Evolutionary conservation across 768 basidiomycete genomes (phyloP).

Genomic region (Xerocomellus intermedius): DNA sequence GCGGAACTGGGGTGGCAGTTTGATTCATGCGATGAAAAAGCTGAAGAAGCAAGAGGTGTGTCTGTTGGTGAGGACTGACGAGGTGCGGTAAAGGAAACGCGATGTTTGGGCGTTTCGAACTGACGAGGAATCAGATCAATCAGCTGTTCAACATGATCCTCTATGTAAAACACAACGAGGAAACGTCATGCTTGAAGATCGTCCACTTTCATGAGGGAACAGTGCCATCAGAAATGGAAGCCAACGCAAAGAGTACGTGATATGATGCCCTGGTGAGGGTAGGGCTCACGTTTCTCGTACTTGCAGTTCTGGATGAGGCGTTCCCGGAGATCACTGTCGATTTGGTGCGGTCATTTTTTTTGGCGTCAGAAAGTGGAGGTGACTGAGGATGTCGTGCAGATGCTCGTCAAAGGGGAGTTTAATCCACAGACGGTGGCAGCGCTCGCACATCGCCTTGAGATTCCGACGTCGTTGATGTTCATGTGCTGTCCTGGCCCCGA

Average conservation of each 20-base stretch:
- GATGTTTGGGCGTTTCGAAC: neutral
- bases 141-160: conserved; percentile 60
- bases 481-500: conserved; percentile 55
- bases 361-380: neutral
- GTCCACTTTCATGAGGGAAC: conserved; percentile 61
- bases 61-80: conserved; percentile 61
- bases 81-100: conserved; percentile 41
- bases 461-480: conserved; percentile 59
- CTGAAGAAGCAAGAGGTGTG: conserved; percentile 56
- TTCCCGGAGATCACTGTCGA: conserved; percentile 67
- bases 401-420: conserved; percentile 45
- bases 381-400: conserved; percentile 28
- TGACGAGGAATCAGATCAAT: conserved; percentile 51
- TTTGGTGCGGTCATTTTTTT: conserved; percentile 37
- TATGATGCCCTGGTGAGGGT: no score
- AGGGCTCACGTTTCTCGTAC: neutral
- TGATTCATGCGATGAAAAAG: conserved; percentile 45
- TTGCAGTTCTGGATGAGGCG: conserved; percentile 61
- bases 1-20: conserved; percentile 39
- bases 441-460: conserved; percentile 46
- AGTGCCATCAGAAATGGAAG: conserved; percentile 69
- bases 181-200: conserved; percentile 66
- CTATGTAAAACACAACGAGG: conserved; percentile 67
- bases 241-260: conserved; percentile 59
- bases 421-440: conserved; percentile 47